Conservation (phyloP, 1,139 yeast genomes). For the Spencermartinsiella ligniputridi region DNA sequence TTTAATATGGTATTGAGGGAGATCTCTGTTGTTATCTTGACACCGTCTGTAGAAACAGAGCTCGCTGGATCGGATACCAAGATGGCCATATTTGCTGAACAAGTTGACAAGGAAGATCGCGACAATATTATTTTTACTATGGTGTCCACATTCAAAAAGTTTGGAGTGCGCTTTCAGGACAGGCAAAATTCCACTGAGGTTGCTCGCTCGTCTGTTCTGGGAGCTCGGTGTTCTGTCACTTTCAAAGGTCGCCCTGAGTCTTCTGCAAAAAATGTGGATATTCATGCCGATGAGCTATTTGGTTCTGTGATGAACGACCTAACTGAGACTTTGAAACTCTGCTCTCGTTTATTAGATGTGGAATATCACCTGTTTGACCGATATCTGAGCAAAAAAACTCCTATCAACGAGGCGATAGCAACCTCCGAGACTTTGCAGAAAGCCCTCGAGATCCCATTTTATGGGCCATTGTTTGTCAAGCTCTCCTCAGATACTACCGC, state of each 20-base stretch:
- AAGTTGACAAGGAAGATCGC: slow-evolving; percentile 9
- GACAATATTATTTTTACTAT: slow-evolving; percentile 9
- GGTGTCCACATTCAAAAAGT: slow-evolving; percentile 7
- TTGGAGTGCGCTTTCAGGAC: background rate
- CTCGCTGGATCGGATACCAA: slow-evolving; percentile 14
- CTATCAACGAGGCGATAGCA: background rate
- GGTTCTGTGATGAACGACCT: slow-evolving; percentile 6
- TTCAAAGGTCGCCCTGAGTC: slow-evolving; percentile 5
- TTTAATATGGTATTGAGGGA: slow-evolving; percentile 1
- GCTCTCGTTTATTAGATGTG: background rate
- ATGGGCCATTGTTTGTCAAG: slow-evolving; percentile 3
- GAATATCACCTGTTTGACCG: background rate
- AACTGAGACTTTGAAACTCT: slow-evolving; percentile 1
- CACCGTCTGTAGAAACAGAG: slow-evolving; percentile 12
- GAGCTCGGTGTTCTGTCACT: background rate
- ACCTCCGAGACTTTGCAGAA: background rate
- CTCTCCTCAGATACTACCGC: background rate
- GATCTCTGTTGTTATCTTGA: background rate
- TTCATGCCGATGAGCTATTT: slow-evolving; percentile 6
- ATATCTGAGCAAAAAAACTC: background rate
- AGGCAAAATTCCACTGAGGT: background rate
- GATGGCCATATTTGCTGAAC: slow-evolving; percentile 14
- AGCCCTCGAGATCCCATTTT: background rate
- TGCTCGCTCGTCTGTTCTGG: background rate
- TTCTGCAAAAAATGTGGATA: slow-evolving; percentile 7